These are phyloP conservation scores for Sclerotinia subarctica DNA, from an alignment of 2,329 filamentous ascomycete genomes.

Conservation along the genomic window DNA sequence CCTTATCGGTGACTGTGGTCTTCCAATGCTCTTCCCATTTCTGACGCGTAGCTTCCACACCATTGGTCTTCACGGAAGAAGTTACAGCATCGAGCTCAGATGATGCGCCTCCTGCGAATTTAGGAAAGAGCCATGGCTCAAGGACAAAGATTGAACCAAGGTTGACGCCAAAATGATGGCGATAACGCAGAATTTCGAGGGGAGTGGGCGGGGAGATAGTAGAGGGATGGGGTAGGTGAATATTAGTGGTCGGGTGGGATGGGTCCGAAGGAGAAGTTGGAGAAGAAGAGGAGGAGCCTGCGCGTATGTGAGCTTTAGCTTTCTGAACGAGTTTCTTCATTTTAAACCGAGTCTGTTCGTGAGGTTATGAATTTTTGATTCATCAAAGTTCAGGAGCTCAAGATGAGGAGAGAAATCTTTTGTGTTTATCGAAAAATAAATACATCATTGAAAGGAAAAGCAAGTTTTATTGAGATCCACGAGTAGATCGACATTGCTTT, in stretches of 20 bases:
- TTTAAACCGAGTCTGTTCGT: neutral
- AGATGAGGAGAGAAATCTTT: neutral
- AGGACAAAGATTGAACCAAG: constrained; percentile 58
- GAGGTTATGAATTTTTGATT: too few relatives aligned
- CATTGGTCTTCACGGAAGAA: neutral
- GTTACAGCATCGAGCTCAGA: constrained; percentile 40
- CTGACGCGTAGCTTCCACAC: constrained; percentile 37
- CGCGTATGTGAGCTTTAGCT: constrained; percentile 7
- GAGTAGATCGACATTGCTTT: constrained; percentile 2
- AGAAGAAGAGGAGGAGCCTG: constrained; percentile 8
- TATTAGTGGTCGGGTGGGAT: neutral
- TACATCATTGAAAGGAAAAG: neutral
- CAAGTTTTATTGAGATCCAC: constrained; percentile 9
- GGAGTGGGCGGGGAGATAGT: constrained; percentile 34
- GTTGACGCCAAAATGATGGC: constrained; percentile 58
- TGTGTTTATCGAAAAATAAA: neutral
- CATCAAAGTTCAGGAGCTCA: neutral
- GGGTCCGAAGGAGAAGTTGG: neutral
- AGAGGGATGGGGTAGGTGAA: neutral
- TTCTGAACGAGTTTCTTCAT: constrained; percentile 19
- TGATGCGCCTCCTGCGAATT: constrained; percentile 11
- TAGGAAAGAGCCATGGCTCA: constrained; percentile 53
- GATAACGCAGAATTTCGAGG: constrained; percentile 49
- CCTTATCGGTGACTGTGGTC: constrained; percentile 48
- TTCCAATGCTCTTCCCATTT: constrained; percentile 55